phyloP scores from a whole-genome alignment of 1,284 basidiomycete species.

The Omphalotus olearius region DNA sequence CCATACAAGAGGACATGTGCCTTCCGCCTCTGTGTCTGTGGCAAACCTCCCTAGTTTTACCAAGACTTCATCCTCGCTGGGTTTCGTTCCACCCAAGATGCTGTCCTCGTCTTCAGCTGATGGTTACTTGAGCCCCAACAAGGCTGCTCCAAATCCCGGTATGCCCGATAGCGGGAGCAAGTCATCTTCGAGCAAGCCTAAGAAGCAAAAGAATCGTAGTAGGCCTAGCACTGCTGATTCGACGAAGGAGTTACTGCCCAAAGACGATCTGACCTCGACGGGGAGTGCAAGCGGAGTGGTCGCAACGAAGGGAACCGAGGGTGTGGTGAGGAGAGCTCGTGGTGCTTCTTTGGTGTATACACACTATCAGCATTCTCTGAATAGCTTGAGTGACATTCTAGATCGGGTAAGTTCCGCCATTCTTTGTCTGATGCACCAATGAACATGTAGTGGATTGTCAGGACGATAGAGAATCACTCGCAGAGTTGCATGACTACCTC shows the following conservation, averaged over 20 bases:
- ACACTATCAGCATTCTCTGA: constrained; percentile 73
- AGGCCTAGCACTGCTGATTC: constrained; percentile 58
- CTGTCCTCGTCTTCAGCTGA: constrained; percentile 3
- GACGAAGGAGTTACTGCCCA: constrained; percentile 40
- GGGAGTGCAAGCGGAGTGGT: constrained; percentile 16
- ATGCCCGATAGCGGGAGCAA: constrained; percentile 26
- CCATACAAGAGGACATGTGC: constrained; percentile 46
- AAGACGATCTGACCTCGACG: constrained; percentile 19
- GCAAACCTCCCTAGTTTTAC: constrained; percentile 1
- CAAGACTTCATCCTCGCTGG: neutral
- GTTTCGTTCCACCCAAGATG: constrained; percentile 1
- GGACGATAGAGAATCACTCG: constrained; percentile 71
- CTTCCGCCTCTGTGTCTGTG: constrained; percentile 31
- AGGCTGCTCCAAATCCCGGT: neutral
- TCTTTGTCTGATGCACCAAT: constrained; percentile 5
- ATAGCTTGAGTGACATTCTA: constrained; percentile 71
- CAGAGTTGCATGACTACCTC: constrained; percentile 68
- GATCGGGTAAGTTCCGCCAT: constrained; percentile 51
- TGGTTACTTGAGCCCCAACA: neutral
- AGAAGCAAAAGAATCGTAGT: constrained; percentile 27
- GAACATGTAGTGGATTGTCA: constrained; percentile 23
- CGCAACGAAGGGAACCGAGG: neutral
- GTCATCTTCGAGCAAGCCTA: constrained; percentile 16
- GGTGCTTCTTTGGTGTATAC: constrained; percentile 52
- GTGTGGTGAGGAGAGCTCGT: constrained; percentile 5